phyloP scores from a whole-genome alignment of 306 rosid genomes.

The Cucurbita maxima region DNA sequence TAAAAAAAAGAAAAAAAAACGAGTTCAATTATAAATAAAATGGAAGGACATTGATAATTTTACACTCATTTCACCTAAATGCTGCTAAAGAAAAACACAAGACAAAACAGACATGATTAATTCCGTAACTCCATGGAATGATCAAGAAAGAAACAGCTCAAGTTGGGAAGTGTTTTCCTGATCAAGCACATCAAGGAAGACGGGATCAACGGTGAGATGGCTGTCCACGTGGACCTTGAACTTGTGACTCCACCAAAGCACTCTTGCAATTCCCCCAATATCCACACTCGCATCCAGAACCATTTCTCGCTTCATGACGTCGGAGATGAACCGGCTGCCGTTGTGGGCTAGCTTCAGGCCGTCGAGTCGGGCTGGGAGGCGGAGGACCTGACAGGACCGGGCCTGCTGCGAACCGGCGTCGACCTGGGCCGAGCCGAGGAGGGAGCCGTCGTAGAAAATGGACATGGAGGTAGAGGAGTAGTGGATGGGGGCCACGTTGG shows the following conservation, averaged over 20 bases:
- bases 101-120: too few species aligned
- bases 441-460: slow-evolving; percentile 61
- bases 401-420: slow-evolving; percentile 64
- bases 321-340: slow-evolving; percentile 32
- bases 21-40: too few species aligned
- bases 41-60: too few species aligned
- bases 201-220: slow-evolving; percentile 66
- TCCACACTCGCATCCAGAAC: slow-evolving; percentile 52
- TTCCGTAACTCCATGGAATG: background rate
- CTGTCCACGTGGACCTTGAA: slow-evolving; percentile 69
- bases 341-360: slow-evolving; percentile 54
- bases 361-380: slow-evolving; percentile 55
- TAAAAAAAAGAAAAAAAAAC: too few species aligned
- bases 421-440: slow-evolving; percentile 66
- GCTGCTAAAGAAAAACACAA: background rate
- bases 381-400: slow-evolving; percentile 53
- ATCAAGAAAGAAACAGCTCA: slow-evolving; percentile 16
- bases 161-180: slow-evolving; percentile 46
- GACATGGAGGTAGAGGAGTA: slow-evolving; percentile 81
- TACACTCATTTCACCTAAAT: too few species aligned
- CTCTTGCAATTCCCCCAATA: slow-evolving; percentile 53
- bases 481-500: slow-evolving; percentile 53
- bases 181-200: slow-evolving; percentile 63
- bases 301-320: slow-evolving; percentile 62
- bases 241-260: slow-evolving; percentile 63